Base-by-base conservation (phyloP, 2,329 filamentous ascomycete genomes). In the Scleromitrula shiraiana region DNA sequence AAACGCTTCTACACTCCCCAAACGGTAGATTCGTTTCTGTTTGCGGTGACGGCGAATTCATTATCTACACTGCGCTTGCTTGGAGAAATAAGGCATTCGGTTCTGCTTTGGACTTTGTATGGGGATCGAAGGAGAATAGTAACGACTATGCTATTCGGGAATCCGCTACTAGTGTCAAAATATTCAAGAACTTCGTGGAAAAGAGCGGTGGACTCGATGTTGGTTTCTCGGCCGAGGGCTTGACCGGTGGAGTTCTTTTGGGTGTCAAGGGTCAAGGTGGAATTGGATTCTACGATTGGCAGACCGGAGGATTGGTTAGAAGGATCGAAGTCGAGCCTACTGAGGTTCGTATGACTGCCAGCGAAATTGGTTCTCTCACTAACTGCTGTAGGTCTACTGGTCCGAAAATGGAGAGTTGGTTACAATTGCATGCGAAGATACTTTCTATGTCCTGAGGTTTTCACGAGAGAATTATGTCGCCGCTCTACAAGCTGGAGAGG, bases 1-100 rank as follows among this genome's bases (percentile, higher is more conserved):
- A 96, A 64, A 95, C 89, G 0, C 77, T 98, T 43, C 78, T 88
- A 29, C 93, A 98, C 70, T 96, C 90, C n/a, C 88, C 93, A 29
- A 98, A 98, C 59, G 89, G 89, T 43, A 82, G 89, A 52, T 90
- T 90, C 56, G 85, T 90, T 15, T 85, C 85, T 15, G 83, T 90
- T 2, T 97, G 91, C 57, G 93, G 93, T 56, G 93, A 98, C 65
- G 93, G 93, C 53, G 93, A 98, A 68, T 98, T 96, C 70, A 97
- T 97, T 66, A 95, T 97, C 62, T 97, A 97, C 72, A 97, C 93
- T 23, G 90, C 93, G 48, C 77, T 97, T 50, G 91, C 91, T 3
- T 95, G 94, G 78, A 83, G 93, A 65, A 97, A 98, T 70, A 96
- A 97, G 72, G 89, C 89, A 3, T 98, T 98, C 62, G 93, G 93